Percentiles rank a stretch among this genome's conserved stretches.
These are phyloP conservation scores for Teratosphaeria gauchensis DNA, from an alignment of 2,329 filamentous ascomycete genomes.

Conservation along the genomic window DNA sequence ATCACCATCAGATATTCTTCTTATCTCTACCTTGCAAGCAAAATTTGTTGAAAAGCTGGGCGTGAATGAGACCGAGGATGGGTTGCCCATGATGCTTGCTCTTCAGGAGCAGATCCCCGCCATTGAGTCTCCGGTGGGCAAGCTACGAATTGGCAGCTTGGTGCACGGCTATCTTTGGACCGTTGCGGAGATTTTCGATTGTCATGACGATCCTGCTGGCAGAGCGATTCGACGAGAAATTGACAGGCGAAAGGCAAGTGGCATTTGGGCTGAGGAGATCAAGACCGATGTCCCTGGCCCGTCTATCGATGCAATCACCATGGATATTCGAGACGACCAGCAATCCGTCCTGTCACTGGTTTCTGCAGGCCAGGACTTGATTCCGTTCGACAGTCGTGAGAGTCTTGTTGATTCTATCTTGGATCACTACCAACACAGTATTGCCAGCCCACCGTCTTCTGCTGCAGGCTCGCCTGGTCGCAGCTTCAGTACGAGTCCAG, in stretches of 20 bases:
- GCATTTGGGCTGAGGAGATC: conserved; percentile 70
- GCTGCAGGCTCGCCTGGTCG: conserved; percentile 61
- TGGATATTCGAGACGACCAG: conserved; percentile 25
- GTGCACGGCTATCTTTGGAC: conserved; percentile 86
- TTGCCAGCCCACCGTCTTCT: conserved; percentile 57
- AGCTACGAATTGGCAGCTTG: conserved; percentile 71
- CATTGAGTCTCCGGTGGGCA: conserved; percentile 55
- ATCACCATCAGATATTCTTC: conserved; percentile 52
- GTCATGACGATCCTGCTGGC: conserved; percentile 57
- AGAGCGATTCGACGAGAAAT: conserved; percentile 68
- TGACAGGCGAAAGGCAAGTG: conserved; percentile 58
- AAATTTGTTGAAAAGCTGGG: conserved; percentile 69
- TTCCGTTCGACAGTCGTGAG: conserved; percentile 65
- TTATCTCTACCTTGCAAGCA: conserved; percentile 67
- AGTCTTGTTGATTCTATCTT: conserved; percentile 67
- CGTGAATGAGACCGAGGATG: conserved; percentile 68
- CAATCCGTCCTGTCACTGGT: background rate
- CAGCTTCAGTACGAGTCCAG: conserved; percentile 46
- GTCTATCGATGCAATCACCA: background rate
- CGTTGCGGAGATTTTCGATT: conserved; percentile 65
- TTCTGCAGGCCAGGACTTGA: conserved; percentile 46
- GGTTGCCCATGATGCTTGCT: conserved; percentile 79
- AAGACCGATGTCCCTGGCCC: background rate
- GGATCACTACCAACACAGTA: conserved; percentile 55
- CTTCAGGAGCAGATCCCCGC: conserved; percentile 75